Evolutionary conservation across 805 yeast genomes (phyloP).

Genomic region (Cyberlindnera lachancei): DNA sequence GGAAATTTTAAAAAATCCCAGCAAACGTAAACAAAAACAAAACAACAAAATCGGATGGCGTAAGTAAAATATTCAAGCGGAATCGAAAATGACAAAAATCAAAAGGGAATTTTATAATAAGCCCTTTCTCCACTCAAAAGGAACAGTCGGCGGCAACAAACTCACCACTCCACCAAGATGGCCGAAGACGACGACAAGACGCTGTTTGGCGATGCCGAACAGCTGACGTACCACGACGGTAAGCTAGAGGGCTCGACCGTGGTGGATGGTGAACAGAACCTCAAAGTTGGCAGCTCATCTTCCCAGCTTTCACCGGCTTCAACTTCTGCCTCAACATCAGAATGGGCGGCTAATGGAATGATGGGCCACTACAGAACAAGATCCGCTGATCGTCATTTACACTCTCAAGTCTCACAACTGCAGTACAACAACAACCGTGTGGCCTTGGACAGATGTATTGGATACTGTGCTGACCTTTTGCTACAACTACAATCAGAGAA

Average conservation of each 20-base stretch:
- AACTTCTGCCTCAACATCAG: not conserved
- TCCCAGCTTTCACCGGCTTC: too few species aligned
- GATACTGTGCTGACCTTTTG: slow-evolving; percentile 43
- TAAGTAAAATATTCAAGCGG: too few species aligned
- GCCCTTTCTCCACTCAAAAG: too few species aligned
- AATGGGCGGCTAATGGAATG: not conserved
- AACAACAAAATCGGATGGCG: too few species aligned
- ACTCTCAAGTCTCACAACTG: slow-evolving; percentile 60
- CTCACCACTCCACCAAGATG: too few species aligned
- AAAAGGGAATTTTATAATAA: too few species aligned
- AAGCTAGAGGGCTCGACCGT: slow-evolving; percentile 21
- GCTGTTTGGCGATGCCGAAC: slow-evolving; percentile 14
- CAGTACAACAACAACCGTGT: slow-evolving; percentile 69
- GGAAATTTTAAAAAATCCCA: too few species aligned
- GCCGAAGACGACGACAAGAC: slow-evolving; percentile 6
- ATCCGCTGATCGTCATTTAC: slow-evolving; percentile 29
- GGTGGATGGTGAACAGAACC: slow-evolving; percentile 13
- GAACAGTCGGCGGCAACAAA: too few species aligned
- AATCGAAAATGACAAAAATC: too few species aligned
- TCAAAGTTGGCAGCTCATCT: too few species aligned
- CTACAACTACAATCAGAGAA: slow-evolving; percentile 50
- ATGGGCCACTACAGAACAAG: slow-evolving; percentile 15
- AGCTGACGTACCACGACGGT: slow-evolving; percentile 21
- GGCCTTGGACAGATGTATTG: slow-evolving; percentile 54
- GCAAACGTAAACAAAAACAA: too few species aligned